phyloP scores from a whole-genome alignment of 2,329 filamentous ascomycete genomes.

The Aureobasidium sp. region DNA sequence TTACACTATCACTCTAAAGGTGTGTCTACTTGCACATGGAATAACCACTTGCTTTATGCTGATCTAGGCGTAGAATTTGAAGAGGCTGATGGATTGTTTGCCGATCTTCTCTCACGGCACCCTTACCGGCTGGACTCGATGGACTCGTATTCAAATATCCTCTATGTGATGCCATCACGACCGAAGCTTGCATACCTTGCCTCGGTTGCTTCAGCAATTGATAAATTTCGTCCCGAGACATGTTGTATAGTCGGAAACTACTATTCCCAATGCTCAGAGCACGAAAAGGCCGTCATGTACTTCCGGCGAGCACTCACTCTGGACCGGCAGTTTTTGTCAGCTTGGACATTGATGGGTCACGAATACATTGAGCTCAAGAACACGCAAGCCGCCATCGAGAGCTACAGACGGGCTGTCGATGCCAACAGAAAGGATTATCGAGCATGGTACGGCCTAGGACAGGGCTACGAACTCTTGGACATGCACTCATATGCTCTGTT shows the following conservation, averaged over 20 bases:
- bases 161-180: constrained; percentile 83
- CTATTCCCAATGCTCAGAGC: constrained; percentile 86
- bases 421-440: constrained; percentile 94
- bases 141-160: constrained; percentile 94
- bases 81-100: constrained; percentile 55
- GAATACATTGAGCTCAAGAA: constrained; percentile 99
- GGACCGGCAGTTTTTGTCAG: constrained; percentile 83
- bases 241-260: constrained; percentile 97
- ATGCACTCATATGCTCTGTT: constrained; percentile 97
- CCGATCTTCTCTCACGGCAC: constrained; percentile 61
- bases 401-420: constrained; percentile 89
- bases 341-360: constrained; percentile 98
- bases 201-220: constrained; percentile 80
- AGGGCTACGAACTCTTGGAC: constrained; percentile 95
- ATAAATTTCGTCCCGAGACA: constrained; percentile 94
- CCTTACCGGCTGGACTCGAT: constrained; percentile 75
- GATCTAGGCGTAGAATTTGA: constrained; percentile 46
- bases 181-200: constrained; percentile 90
- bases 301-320: constrained; percentile 88
- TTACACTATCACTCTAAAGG: constrained; percentile 81
- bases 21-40: constrained; percentile 24
- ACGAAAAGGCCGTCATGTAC: constrained; percentile 97
- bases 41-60: constrained; percentile 14
- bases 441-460: constrained; percentile 94
- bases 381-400: constrained; percentile 94